phyloP scores from a whole-genome alignment of 2,329 filamentous ascomycete genomes.

The Mycosphaerella sp. region DNA sequence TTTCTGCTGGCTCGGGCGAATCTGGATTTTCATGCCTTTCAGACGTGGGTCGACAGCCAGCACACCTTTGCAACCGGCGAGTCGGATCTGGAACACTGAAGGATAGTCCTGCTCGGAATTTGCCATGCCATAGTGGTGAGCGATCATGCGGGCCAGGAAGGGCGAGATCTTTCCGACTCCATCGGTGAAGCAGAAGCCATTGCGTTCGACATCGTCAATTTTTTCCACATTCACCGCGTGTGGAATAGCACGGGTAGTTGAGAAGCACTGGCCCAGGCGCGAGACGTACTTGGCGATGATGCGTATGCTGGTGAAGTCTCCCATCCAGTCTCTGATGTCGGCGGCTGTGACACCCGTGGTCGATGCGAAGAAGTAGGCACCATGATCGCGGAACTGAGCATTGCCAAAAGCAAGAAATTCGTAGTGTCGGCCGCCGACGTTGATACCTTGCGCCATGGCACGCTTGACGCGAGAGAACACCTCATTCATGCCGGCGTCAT shows the following conservation, averaged over 20 bases:
- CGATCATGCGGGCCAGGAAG: slow-evolving; percentile 67
- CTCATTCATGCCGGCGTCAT: slow-evolving; percentile 34
- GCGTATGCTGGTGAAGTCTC: slow-evolving; percentile 71
- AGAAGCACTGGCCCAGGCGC: slow-evolving; percentile 89
- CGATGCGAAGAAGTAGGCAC: slow-evolving; percentile 86
- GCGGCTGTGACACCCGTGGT: slow-evolving; percentile 60
- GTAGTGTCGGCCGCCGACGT: slow-evolving; percentile 73
- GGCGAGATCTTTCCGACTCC: slow-evolving; percentile 88
- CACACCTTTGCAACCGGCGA: slow-evolving; percentile 89
- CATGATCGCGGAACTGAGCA: slow-evolving; percentile 86
- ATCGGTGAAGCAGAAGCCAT: slow-evolving; percentile 73
- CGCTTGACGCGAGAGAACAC: slow-evolving; percentile 68
- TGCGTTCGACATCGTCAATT: slow-evolving; percentile 63
- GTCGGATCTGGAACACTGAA: slow-evolving; percentile 83
- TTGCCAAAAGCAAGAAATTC: slow-evolving; percentile 92
- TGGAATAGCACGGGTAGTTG: slow-evolving; percentile 72
- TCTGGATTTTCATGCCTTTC: slow-evolving; percentile 63
- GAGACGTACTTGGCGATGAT: slow-evolving; percentile 86
- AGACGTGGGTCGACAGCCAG: slow-evolving; percentile 61
- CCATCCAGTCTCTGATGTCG: slow-evolving; percentile 80
- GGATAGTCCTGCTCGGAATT: slow-evolving; percentile 51
- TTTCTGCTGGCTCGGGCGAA: slow-evolving; percentile 82
- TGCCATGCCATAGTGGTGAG: slow-evolving; percentile 59
- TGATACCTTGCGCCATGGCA: slow-evolving; percentile 69
- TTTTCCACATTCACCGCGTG: slow-evolving; percentile 52